phyloP scores from a whole-genome alignment of 331 rosid genomes.

The Ulmus americana region DNA sequence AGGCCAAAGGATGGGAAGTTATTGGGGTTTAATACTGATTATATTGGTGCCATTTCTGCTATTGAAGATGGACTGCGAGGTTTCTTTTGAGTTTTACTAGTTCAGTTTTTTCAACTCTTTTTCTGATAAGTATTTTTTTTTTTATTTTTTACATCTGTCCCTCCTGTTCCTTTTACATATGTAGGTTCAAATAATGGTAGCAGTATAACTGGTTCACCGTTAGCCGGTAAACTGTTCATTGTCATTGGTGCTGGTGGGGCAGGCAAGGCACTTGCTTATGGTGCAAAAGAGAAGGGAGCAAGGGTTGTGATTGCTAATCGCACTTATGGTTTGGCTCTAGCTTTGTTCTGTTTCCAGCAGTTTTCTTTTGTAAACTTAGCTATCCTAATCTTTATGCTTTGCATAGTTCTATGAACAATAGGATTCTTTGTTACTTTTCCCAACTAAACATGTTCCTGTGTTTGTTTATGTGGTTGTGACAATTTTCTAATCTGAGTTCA shows the following conservation, averaged over 20 bases:
- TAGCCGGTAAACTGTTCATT: constrained; percentile 78
- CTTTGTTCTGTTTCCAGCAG: constrained; percentile 4
- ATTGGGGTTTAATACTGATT: constrained; percentile 80
- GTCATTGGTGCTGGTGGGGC: constrained; percentile 99
- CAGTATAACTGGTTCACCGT: constrained; percentile 45
- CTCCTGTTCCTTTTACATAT: constrained; percentile 13
- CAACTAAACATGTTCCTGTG: neutral
- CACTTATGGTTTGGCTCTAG: constrained; percentile 58
- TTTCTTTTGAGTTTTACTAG: constrained; percentile 27
- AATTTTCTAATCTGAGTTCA: neutral
- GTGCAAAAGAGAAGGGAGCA: constrained; percentile 90
- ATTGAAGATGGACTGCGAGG: constrained; percentile 86
- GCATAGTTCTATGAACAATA: neutral
- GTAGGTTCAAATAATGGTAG: constrained; percentile 43
- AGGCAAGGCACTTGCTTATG: constrained; percentile 92
- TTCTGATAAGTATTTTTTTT: neutral
- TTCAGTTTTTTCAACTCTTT: constrained; percentile 14
- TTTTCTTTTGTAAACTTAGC: neutral
- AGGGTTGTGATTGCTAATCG: constrained; percentile 87
- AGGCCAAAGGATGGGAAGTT: constrained; percentile 77
- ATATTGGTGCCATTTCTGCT: constrained; percentile 74
- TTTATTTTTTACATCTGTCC: neutral
- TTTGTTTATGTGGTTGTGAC: neutral
- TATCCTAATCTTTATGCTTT: constrained; percentile 1
- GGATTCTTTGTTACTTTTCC: neutral